Evolutionary conservation across 2,329 filamentous ascomycete species (phyloP), one percentile per base, ranked within the genome.

Genomic region (Pyrenophora graminea): DNA sequence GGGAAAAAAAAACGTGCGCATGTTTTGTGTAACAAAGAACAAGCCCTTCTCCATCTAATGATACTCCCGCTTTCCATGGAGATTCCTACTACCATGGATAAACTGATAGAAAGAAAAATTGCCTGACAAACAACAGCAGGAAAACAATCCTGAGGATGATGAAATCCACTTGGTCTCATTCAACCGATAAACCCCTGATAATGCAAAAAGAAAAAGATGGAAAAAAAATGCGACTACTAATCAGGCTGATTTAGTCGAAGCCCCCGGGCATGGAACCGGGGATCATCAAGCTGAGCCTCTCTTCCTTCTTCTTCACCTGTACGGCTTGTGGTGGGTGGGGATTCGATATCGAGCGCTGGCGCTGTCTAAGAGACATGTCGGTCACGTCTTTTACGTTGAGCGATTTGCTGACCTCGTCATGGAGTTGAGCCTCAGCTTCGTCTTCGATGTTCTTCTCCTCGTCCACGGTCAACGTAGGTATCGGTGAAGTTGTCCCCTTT

Each of bases 381-480:
- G 39, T 36, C 1, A 31, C 42, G 8, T 31, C 25, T 42, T 33
- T 39, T 6, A 45, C 36, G 12, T 52, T 48, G 19, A 69, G 45
- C 2, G 62, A 63, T 32, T 66, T 69, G 2, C 49, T 56, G 7
- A 69, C 62, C 53, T 72, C 70, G 9, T 57, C 55, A 27, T 70
- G 63, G 3, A 74, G 64, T 47, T 75, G 71, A 33, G 58, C 60
- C 37, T 72, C 63, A n/a, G 67, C 71, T 48, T 71, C 54, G n/a
- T 61, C 50, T 42, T 72, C 71, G 18, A 70, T 67, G 19, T 63
- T 62, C 55, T 69, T 63, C 56, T 73, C 71, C 17, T 73, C 68
- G 0, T 70, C 33, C 17, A 33, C 25, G 13, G 13, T 48, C 27
- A 33, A 39, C 4, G 44, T 19, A 10, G 39, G 44, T 31, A 40